Evolutionary conservation across 2,329 filamentous ascomycete species (phyloP).

Genomic region (Pseudogymnoascus sp.): DNA sequence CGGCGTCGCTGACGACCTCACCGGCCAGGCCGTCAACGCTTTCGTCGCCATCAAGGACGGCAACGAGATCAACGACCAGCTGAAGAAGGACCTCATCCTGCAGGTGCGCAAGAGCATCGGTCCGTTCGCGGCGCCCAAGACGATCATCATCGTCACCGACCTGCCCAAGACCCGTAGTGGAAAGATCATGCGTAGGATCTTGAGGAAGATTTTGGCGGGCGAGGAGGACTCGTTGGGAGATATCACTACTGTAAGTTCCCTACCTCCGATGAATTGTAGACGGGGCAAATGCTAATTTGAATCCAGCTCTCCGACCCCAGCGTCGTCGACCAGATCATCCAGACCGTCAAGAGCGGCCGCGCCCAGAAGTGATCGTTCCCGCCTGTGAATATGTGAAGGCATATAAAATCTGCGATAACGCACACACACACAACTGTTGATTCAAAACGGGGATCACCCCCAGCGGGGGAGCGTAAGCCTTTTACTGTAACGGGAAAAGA

Average conservation of each 20-base stretch:
- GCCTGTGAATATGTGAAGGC: background rate
- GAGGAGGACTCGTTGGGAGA: slow-evolving; percentile 97
- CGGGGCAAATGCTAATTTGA: slow-evolving; percentile 13
- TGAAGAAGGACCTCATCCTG: slow-evolving; percentile 87
- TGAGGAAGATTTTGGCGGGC: slow-evolving; percentile 93
- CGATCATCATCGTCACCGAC: slow-evolving; percentile 82
- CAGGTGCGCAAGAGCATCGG: slow-evolving; percentile 97
- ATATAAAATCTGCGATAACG: background rate
- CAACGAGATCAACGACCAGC: slow-evolving; percentile 64
- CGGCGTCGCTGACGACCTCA: slow-evolving; percentile 85
- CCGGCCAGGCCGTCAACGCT: slow-evolving; percentile 93
- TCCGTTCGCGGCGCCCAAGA: slow-evolving; percentile 93
- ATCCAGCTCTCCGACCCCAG: slow-evolving; percentile 74
- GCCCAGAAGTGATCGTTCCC: background rate
- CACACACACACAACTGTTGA: background rate
- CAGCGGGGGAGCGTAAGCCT: background rate
- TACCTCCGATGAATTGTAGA: background rate
- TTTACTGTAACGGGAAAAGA: background rate
- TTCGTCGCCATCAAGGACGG: slow-evolving; percentile 90
- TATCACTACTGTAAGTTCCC: slow-evolving; percentile 61
- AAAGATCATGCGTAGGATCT: slow-evolving; percentile 97
- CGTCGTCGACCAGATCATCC: slow-evolving; percentile 85
- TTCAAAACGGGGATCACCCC: background rate
- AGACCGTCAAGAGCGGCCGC: slow-evolving; percentile 43
- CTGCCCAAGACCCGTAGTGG: slow-evolving; percentile 94